phyloP scores from a whole-genome alignment of 2,329 filamentous ascomycete species.

The Xylariaceae sp. region DNA sequence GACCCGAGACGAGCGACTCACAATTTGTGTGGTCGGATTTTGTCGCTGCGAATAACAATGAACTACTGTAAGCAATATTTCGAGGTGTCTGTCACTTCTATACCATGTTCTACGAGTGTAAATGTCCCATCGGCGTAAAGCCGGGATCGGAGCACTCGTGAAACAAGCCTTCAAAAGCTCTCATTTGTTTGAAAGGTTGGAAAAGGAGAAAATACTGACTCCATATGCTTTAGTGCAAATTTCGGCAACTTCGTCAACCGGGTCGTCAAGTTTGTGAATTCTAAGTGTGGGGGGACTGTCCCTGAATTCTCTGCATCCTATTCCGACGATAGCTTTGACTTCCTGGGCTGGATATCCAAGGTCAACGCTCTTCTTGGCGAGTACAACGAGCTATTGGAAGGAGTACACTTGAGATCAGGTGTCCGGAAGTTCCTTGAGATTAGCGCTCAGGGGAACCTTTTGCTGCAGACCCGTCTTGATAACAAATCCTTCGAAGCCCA shows the following conservation, averaged over 20 bases:
- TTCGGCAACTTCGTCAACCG: conserved; percentile 61
- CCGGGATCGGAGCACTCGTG: too few relatives aligned
- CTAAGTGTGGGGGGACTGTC: conserved; percentile 64
- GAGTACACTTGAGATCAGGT: neutral
- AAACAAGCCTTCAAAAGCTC: neutral
- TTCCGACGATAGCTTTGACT: conserved; percentile 41
- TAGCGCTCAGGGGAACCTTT: conserved; percentile 47
- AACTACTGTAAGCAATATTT: conserved; percentile 61
- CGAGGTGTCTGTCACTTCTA: neutral
- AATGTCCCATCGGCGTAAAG: neutral
- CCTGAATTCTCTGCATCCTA: conserved; percentile 47
- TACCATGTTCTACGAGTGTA: neutral
- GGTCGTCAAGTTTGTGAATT: conserved; percentile 63
- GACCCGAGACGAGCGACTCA: conserved; percentile 83
- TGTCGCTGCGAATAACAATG: conserved; percentile 83
- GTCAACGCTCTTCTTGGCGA: neutral
- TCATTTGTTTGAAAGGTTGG: neutral
- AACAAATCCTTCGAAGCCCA: conserved; percentile 58
- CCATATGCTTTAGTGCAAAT: conserved; percentile 43
- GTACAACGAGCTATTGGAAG: neutral
- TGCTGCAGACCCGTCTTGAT: conserved; percentile 57
- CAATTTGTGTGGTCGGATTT: conserved; percentile 90
- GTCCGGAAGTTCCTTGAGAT: neutral
- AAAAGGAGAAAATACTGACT: neutral
- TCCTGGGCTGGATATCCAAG: neutral